phyloP scores from a whole-genome alignment of 2,329 filamentous ascomycete species.

The Nemania serpens region DNA sequence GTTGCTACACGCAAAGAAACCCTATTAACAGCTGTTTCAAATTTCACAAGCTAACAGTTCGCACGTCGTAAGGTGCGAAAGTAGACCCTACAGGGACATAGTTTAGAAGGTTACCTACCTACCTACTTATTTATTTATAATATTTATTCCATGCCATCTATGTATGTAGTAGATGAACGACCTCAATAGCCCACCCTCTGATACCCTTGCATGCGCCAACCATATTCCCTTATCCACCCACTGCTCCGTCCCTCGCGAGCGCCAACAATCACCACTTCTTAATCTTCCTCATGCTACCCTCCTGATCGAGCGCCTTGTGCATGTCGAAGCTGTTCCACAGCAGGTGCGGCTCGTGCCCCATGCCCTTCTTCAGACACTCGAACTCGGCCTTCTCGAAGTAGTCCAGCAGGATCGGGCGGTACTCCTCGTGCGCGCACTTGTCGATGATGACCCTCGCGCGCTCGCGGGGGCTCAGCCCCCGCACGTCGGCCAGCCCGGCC shows the following conservation, averaged over 20 bases:
- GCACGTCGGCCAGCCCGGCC: conserved; percentile 80
- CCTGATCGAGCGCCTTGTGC: conserved; percentile 80
- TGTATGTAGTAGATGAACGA: background rate
- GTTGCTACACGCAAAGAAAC: no score
- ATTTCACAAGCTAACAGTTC: background rate
- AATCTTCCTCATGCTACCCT: conserved; percentile 86
- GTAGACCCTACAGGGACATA: background rate
- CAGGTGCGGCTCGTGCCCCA: conserved; percentile 88
- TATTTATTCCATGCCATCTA: background rate
- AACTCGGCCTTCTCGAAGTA: conserved; percentile 87
- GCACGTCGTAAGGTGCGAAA: background rate
- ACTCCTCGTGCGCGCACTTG: conserved; percentile 84
- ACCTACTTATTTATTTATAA: no score
- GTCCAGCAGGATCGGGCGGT: conserved; percentile 78
- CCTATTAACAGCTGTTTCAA: no score
- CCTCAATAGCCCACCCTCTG: background rate
- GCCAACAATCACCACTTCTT: conserved; percentile 59
- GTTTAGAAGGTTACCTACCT: no score
- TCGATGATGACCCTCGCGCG: conserved; percentile 83
- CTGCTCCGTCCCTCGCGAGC: background rate
- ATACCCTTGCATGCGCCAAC: background rate
- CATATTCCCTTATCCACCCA: background rate
- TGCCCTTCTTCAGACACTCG: conserved; percentile 83
- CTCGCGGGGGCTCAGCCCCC: conserved; percentile 79
- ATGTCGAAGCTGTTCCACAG: conserved; percentile 87